A percentile compares a stretch with the other conserved stretches of the same genome.
Evolutionary conservation across 1,284 basidiomycete genomes (phyloP).

Genomic region (Cryptococcus sp.): DNA sequence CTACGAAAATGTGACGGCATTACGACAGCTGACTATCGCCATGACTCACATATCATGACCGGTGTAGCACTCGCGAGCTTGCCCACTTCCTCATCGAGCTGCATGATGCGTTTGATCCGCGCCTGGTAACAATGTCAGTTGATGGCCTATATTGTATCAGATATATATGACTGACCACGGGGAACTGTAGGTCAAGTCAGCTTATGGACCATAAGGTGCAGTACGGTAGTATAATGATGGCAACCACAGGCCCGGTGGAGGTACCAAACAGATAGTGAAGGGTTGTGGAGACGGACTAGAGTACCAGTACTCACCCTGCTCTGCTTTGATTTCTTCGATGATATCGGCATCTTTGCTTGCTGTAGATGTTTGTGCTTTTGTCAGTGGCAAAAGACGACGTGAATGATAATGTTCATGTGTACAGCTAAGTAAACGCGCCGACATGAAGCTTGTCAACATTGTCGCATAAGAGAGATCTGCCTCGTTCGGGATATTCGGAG

Average conservation of each 20-base stretch:
- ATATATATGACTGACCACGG: slow-evolving; percentile 31
- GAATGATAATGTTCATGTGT: no score
- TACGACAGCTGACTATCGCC: background rate
- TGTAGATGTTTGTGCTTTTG: background rate
- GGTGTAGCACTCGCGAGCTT: slow-evolving; percentile 98
- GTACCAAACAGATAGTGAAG: no score
- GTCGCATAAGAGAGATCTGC: no score
- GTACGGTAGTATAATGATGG: background rate
- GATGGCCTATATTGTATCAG: background rate
- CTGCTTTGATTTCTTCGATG: slow-evolving; percentile 38
- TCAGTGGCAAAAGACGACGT: no score
- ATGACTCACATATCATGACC: slow-evolving; percentile 89
- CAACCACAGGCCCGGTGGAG: no score
- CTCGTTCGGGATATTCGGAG: slow-evolving; percentile 5
- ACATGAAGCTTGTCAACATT: no score
- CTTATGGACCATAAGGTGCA: background rate
- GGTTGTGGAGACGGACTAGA: background rate
- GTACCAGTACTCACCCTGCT: slow-evolving; percentile 31
- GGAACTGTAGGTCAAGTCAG: slow-evolving; percentile 38
- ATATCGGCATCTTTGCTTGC: background rate
- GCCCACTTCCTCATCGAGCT: slow-evolving; percentile 98
- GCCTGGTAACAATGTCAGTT: slow-evolving; percentile 60
- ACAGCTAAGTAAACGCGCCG: no score
- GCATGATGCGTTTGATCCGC: slow-evolving; percentile 99
- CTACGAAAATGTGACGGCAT: background rate